phyloP scores from a whole-genome alignment of 2,329 filamentous ascomycete species.

The Coniosporium tulheliwenetii region DNA sequence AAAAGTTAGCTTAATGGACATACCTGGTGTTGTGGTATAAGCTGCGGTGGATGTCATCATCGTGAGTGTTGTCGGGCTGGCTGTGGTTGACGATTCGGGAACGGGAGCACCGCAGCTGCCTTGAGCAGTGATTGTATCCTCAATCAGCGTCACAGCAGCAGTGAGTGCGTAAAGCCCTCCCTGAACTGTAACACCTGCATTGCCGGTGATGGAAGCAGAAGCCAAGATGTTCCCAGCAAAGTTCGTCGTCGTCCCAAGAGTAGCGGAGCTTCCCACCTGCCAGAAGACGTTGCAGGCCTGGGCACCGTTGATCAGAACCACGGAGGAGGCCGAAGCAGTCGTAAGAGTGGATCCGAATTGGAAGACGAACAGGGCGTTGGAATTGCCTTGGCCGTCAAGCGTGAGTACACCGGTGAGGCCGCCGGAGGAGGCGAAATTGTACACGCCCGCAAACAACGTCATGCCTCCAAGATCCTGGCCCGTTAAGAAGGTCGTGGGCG shows the following conservation, averaged over 20 bases:
- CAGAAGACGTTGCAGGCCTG: constrained; percentile 9
- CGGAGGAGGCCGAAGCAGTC: constrained; percentile 3
- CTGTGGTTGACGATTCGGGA: neutral
- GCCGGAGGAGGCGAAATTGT: neutral
- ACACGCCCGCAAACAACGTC: neutral
- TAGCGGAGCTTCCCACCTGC: constrained; percentile 7
- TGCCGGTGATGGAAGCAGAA: constrained; percentile 1
- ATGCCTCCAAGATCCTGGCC: neutral
- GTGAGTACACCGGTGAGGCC: constrained; percentile 3
- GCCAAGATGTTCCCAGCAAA: constrained; percentile 1
- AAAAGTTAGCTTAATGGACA: neutral
- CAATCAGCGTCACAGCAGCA: constrained; percentile 1
- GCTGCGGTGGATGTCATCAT: neutral
- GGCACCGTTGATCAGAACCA: constrained; percentile 6
- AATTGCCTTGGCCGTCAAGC: constrained; percentile 4
- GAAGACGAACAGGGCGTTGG: constrained; percentile 8
- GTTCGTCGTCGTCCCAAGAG: neutral
- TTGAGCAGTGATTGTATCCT: constrained; percentile 1
- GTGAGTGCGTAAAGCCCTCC: constrained; percentile 1
- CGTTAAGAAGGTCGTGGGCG: neutral
- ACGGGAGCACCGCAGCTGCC: neutral
- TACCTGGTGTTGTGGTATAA: neutral
- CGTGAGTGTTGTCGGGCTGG: neutral
- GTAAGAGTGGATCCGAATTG: constrained; percentile 5
- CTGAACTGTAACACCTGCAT: neutral